A percentile compares a stretch with the other conserved stretches of the same genome.
phyloP scores from a whole-genome alignment of 164 flowering plant genomes.

The Piper betle region DNA sequence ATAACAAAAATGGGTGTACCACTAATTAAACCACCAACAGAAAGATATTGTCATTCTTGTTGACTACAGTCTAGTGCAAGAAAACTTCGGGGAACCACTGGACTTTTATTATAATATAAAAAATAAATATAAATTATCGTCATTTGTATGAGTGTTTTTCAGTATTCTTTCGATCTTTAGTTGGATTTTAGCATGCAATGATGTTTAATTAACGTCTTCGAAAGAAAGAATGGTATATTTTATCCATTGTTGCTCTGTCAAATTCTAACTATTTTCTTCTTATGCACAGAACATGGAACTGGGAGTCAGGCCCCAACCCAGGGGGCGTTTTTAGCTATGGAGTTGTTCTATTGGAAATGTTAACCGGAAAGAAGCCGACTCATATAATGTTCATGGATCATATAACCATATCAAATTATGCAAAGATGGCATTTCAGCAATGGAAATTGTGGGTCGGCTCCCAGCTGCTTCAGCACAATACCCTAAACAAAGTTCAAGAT shows the following conservation, averaged over 20 bases:
- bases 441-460: background rate
- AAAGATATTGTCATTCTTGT: conserved; percentile 7
- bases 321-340: background rate
- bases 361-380: background rate
- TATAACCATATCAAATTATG: background rate
- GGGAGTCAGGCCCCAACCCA: background rate
- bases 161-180: no score
- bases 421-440: background rate
- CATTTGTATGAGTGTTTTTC: background rate
- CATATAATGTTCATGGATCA: background rate
- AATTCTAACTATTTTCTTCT: background rate
- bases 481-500: background rate
- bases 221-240: background rate
- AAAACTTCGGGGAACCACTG: conserved; percentile 12
- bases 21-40: background rate
- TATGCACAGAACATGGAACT: background rate
- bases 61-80: background rate
- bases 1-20: no score
- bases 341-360: background rate
- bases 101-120: conserved; percentile 17
- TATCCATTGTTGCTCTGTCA: no score
- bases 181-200: no score
- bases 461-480: background rate
- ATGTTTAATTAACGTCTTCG: no score
- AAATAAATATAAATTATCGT: background rate